These are phyloP conservation scores for Metarhizium robertsii DNA, from an alignment of 2,329 filamentous ascomycete species.

Conservation along the genomic window DNA sequence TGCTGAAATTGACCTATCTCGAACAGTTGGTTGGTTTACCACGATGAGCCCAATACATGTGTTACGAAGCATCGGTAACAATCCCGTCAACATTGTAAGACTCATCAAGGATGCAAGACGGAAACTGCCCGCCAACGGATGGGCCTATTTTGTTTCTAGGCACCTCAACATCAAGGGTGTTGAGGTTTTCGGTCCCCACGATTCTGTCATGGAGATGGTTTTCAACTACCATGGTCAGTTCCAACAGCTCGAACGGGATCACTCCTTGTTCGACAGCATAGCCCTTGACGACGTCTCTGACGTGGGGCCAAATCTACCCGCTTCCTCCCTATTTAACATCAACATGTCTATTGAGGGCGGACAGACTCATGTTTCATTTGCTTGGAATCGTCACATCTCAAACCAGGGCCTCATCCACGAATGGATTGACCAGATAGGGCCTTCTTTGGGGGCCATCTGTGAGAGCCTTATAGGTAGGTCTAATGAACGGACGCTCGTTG, in stretches of 20 bases:
- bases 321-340: constrained; percentile 1
- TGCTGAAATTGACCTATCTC: constrained; percentile 18
- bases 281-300: constrained; percentile 2
- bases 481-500: neutral
- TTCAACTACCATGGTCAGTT: constrained; percentile 10
- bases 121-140: constrained; percentile 1
- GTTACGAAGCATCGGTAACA: neutral
- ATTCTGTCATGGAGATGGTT: constrained; percentile 5
- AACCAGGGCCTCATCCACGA: neutral
- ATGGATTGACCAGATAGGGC: constrained; percentile 1
- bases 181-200: neutral
- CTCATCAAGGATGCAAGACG: neutral
- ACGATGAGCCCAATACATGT: constrained; percentile 19
- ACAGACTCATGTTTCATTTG: constrained; percentile 1
- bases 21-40: constrained; percentile 30
- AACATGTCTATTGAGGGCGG: constrained; percentile 3
- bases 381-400: constrained; percentile 4
- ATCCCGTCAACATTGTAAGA: neutral
- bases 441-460: neutral
- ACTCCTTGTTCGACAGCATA: constrained; percentile 9
- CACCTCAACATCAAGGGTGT: neutral
- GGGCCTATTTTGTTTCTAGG: constrained; percentile 1
- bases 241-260: constrained; percentile 10
- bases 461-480: neutral
- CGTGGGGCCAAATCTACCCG: constrained; percentile 2